Evolutionary conservation across 768 basidiomycete species (phyloP), one percentile per base, ranked within the genome.

Genomic region (Tephrocybe sp.): DNA sequence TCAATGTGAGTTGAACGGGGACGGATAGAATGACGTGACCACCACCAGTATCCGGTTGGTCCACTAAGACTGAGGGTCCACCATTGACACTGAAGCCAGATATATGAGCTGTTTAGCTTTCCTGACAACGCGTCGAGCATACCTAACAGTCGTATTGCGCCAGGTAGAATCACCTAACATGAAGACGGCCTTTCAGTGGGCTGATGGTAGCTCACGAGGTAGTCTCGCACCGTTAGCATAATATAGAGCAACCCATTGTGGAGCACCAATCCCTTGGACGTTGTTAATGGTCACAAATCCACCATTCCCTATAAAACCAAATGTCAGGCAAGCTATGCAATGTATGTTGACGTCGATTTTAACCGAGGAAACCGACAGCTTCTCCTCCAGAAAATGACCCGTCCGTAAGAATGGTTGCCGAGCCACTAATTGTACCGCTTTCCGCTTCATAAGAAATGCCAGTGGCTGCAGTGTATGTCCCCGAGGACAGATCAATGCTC

Each of bases 81-180:
- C 81, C 81, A 49, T 85, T 85, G 8, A 83, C 79, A 52, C 82
- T 83, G 55, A 3, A 24, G 18, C 47, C 21, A 26, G 31, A 13
- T 24, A 5, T 30, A 38, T 16, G 21, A 31, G 39, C 44, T 30
- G 50, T 31, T 22, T 8, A 38, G 12, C 19, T n/a, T 12, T 19
- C 13, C 32, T 24, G 19, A 21, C 7, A 15, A 27, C 16, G 13
- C 18, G 9, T 24, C 40, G 5, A 11, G 22, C 19, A 52, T 54
- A 79, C 80, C 79, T 83, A 51, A 84, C 69, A 3, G 82, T 84
- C 7, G 77, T 79, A 58, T 76, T 83, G 47, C 82, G 69, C 78
- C 79, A 85, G 1, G 71, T 65, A 0, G 77, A 78, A 53, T 84
- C 83, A 26, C 70, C 75, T 75, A 42, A 4, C 46, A 44, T 21